A percentile compares a stretch with the other conserved stretches of the same genome.
These are phyloP conservation scores for Colletotrichum phormii DNA, from an alignment of 2,329 filamentous ascomycete species.

Conservation along the genomic window DNA sequence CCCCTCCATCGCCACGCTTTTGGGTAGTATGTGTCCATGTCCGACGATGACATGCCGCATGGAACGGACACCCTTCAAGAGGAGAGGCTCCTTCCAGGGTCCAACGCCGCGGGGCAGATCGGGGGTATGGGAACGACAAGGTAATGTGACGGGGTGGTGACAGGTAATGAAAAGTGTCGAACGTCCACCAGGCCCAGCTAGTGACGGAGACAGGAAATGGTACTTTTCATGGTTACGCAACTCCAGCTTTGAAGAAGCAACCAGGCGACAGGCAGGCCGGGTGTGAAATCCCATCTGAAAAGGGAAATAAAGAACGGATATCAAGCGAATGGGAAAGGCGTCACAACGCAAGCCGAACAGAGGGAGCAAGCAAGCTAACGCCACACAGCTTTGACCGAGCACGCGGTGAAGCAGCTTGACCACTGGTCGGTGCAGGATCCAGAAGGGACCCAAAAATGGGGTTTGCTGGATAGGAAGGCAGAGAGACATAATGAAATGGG, in stretches of 20 bases:
- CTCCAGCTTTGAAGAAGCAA: constrained; percentile 7
- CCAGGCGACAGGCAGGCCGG: not conserved
- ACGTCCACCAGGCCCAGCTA: not conserved
- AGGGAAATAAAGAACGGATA: constrained; percentile 14
- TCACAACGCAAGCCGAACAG: constrained; percentile 22
- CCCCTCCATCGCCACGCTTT: constrained; percentile 36
- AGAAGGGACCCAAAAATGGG: not conserved
- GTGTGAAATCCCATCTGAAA: not conserved
- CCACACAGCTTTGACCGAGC: constrained; percentile 25
- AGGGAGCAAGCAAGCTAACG: constrained; percentile 22
- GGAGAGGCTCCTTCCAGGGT: constrained; percentile 22
- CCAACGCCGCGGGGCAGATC: constrained; percentile 1
- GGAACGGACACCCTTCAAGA: constrained; percentile 15
- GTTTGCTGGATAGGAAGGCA: not conserved
- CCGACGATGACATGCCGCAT: constrained; percentile 29
- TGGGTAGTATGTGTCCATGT: constrained; percentile 35
- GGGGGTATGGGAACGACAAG: not conserved
- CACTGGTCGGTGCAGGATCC: not conserved
- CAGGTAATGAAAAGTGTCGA: not conserved
- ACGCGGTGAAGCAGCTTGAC: not conserved
- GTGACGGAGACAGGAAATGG: not conserved
- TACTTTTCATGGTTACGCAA: not conserved
- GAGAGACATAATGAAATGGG: not conserved
- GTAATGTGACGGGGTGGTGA: not conserved
- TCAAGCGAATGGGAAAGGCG: constrained; percentile 18